These are phyloP conservation scores for Suillus spraguei DNA, from an alignment of 768 basidiomycete genomes.

Conservation along the genomic window DNA sequence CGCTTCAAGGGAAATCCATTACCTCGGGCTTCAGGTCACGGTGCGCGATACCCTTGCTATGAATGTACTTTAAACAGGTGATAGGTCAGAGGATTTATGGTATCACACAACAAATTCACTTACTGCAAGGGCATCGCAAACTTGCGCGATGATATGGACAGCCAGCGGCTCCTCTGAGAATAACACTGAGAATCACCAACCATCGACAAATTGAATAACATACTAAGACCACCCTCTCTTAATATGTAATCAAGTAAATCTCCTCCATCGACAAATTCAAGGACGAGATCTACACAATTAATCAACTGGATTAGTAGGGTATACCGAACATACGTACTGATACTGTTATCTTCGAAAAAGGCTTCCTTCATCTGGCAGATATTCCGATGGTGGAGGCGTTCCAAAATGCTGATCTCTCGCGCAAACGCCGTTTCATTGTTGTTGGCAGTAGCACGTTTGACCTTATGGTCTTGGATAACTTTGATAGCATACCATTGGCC, in stretches of 20 bases:
- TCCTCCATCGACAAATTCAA: constrained; percentile 87
- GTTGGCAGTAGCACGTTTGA: constrained; percentile 39
- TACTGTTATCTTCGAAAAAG: constrained; percentile 64
- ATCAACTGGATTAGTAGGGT: constrained; percentile 21
- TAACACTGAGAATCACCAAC: constrained; percentile 5
- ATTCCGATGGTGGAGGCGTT: constrained; percentile 75
- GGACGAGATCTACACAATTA: constrained; percentile 62
- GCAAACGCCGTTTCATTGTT: constrained; percentile 46
- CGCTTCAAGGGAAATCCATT: constrained; percentile 5
- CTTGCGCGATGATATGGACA: constrained; percentile 75
- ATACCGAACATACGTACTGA: constrained; percentile 47
- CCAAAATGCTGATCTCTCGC: constrained; percentile 80
- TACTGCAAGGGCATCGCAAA: constrained; percentile 80
- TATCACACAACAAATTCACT: constrained; percentile 23
- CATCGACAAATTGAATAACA: constrained; percentile 26
- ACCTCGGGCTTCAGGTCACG: constrained; percentile 94
- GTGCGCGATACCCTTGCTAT: constrained; percentile 79
- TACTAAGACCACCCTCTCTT: constrained; percentile 59
- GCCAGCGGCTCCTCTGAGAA: constrained; percentile 53
- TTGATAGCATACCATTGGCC: constrained; percentile 87
- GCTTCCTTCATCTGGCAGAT: constrained; percentile 81
- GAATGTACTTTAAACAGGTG: constrained; percentile 53
- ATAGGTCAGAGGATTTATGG: constrained; percentile 11
- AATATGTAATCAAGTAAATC: constrained; percentile 86
- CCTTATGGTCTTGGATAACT: constrained; percentile 65